A percentile compares a stretch with the other conserved stretches of the same genome.
Conservation (phyloP, 179 eudicot genomes). For the Monotropa hypopitys region DNA sequence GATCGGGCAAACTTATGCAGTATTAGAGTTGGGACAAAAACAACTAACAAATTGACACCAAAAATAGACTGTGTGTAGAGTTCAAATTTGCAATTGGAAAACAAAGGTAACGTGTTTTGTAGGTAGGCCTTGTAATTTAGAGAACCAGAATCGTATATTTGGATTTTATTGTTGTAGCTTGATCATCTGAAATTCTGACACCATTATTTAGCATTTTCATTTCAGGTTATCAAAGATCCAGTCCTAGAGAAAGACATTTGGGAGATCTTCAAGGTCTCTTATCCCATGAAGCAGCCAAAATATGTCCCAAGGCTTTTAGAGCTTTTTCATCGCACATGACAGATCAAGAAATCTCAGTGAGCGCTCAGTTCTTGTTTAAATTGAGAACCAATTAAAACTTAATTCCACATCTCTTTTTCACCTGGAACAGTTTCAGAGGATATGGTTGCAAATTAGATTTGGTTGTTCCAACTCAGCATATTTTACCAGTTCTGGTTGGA, state of each 20-base stretch:
- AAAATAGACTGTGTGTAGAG: too few species aligned
- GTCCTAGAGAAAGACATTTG: conserved; percentile 68
- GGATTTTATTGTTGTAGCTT: background rate
- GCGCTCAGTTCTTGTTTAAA: conserved; percentile 6
- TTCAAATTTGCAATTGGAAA: too few species aligned
- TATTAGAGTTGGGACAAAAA: too few species aligned
- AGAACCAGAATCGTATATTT: background rate
- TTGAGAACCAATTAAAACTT: background rate
- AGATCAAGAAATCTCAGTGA: conserved; percentile 65
- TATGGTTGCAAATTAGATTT: background rate
- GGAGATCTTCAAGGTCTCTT: conserved; percentile 82
- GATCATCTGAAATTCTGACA: background rate
- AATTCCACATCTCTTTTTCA: background rate
- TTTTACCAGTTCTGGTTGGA: background rate
- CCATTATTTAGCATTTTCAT: conserved; percentile 1
- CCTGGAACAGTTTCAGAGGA: background rate
- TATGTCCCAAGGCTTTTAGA: conserved; percentile 44
- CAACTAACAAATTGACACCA: too few species aligned
- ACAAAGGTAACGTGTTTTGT: too few species aligned
- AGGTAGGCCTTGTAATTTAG: background rate
- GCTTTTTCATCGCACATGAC: conserved; percentile 42
- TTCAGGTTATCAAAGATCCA: conserved; percentile 54
- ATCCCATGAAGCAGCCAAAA: conserved; percentile 35
- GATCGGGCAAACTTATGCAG: too few species aligned
- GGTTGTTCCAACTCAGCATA: background rate